Evolutionary conservation across 2,329 filamentous ascomycete species (phyloP), one percentile per base, ranked within the genome.

Genomic region (Trichoderma polysporum): DNA sequence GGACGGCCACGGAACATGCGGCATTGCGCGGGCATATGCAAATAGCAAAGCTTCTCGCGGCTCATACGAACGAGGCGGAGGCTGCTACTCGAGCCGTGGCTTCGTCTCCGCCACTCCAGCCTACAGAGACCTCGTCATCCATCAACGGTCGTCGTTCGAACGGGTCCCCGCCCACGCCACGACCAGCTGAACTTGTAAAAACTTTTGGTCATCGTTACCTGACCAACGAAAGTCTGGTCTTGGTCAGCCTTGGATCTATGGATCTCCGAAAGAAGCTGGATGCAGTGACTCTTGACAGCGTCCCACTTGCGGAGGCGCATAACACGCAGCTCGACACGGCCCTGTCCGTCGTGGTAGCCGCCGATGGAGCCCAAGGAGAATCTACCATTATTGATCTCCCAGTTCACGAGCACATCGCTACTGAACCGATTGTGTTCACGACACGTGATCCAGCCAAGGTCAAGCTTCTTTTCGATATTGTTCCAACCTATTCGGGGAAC

Each of bases 161-260:
- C 72, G 79, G 81, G 66, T 74, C 78, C 22, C 81, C 85, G 73
- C 76, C 79, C 63, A 72, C 77, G 22, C 77, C 83, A 6, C 84
- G 88, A 59, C 80, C 84, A 7, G 82, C 89, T 2, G 93, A 97
- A 70, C 90, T 94, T 5, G 87, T 98, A 70, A 98, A 98, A 79
- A 92, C 93, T 1, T 99, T 98, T 78, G 95, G 95, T 66, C 95
- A 99, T 82, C 89, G 94, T 63, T 99, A 98, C 79, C 85, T 99
- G 59, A 96, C 89, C 19, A 88, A 96, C 60, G 90, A 97, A 73
- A 92, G 92, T 69, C 89, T 99, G 83, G 87, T 99, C 4, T 84
- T 98, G 57, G 94, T 99, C 73, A 97, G 93, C 74, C 82, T 99
- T 9, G 95, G 95, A 0, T 94, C 92, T 0, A 97, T 97, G 92